Evolutionary conservation across 2,329 filamentous ascomycete species (phyloP).

Genomic region (Rhexocercosporidium sp.): DNA sequence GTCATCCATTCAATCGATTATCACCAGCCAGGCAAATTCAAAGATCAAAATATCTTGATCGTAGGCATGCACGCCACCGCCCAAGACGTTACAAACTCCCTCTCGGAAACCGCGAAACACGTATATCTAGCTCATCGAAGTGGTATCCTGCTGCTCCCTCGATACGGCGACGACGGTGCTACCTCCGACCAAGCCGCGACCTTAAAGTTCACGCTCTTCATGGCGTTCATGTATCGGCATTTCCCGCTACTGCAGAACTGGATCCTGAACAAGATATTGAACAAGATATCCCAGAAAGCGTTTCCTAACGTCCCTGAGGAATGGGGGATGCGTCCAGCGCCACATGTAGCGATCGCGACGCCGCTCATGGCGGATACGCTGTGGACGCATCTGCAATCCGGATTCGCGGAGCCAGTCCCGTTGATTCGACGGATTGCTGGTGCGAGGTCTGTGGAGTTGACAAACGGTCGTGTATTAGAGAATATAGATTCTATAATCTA

Average conservation of each 20-base stretch:
- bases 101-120: slow-evolving; percentile 1
- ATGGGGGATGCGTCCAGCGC: slow-evolving; percentile 1
- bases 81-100: slow-evolving; percentile 7
- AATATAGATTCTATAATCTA: slow-evolving; percentile 11
- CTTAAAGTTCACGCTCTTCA: not conserved
- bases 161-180: not conserved
- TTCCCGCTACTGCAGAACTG: not conserved
- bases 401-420: slow-evolving; percentile 6
- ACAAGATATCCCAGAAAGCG: not conserved
- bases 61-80: slow-evolving; percentile 9
- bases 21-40: not conserved
- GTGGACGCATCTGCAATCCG: slow-evolving; percentile 1
- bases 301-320: not conserved
- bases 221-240: slow-evolving; percentile 4
- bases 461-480: not conserved
- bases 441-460: not conserved
- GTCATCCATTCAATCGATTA: slow-evolving; percentile 10
- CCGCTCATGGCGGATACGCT: slow-evolving; percentile 6
- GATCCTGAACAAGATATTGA: not conserved
- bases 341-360: not conserved
- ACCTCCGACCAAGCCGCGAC: not conserved
- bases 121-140: slow-evolving; percentile 1
- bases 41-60: slow-evolving; percentile 4
- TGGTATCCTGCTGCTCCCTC: not conserved
- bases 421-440: not conserved